Evolutionary conservation across 108 stramenopile species (phyloP), one percentile per base, ranked within the genome.

Genomic region (Skeletonema costatum): DNA sequence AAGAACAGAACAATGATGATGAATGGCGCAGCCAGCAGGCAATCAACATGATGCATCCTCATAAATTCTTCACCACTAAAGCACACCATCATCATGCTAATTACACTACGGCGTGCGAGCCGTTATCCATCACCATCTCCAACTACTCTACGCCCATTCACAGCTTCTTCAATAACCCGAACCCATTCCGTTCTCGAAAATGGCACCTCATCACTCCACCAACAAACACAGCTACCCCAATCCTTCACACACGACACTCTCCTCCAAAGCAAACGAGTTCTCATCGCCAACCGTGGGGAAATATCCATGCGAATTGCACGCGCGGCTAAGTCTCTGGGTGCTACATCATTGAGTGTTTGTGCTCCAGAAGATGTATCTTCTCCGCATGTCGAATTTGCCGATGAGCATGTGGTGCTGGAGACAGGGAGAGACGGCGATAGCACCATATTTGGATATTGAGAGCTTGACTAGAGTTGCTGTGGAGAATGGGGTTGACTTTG

Each of bases 281-380:
- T 99, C 67, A 95, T 97, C 21, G 96, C 97, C 60, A 99, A 99
- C 85, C 91, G 98, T 9, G 98, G 97, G 10, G 98, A 99, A 82
- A 97, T 99, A 42, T 91, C 97, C 16, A 83, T 92, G 31, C 92
- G 98, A 10, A 95, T 99, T 35, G 73, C 84, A 46, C 86, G 97
- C n/a, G 97, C 97, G 0, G 93, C 87, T 32, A 82, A 82, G 25
- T 89, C 96, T 64, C 67, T 93, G 32, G 87, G 85, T 13, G 75
- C 87, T 13, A 66, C 86, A 29, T 96, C 97, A 7, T 89, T 97
- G 14, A 95, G 93, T 13, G 82, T 99, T 30, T 97, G 94, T 76
- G 87, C 92, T 2, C 69, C 83, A 3, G 92, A 95, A 48, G 98
- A 98, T 78, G 85, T 88, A 2, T 69, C 83, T 74, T 86, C 88